Base-by-base conservation (phyloP, 345 rosid genomes). In the Ricinus communis region DNA sequence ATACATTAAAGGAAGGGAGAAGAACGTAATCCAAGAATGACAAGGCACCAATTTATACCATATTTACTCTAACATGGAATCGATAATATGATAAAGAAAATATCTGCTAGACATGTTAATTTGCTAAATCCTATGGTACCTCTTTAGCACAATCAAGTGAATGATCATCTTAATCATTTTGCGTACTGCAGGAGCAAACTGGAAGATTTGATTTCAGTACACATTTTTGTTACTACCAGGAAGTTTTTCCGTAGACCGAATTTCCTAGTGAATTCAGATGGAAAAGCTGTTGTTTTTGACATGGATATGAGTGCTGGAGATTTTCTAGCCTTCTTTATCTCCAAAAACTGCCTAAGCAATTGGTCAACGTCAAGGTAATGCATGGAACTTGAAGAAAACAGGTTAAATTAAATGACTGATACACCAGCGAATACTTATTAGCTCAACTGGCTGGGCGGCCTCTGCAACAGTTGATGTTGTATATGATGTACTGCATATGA, bases 141-240 rank as follows among this genome's bases (percentile, higher is more conserved):
- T n/a, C n/a, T n/a, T n/a, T n/a, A n/a, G n/a, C n/a, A 33, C 38
- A 33, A 33, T 33, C 2, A 33, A 33, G 6, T 33, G 38, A 33
- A 33, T 33, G 6, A 6, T 2, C 2, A 33, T 6, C 8, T 30
- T 66, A 21, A 27, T 67, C 19, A 14, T 19, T 52, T 15, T 49
- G 31, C 38, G 4, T 53, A 16, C 25, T 16, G 22, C 45, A 53
- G 33, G 18, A 54, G 50, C 83, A 85, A 4, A 43, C 87, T 12
- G 97, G 88, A 68, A 89, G 82, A 65, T 93, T 76, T 83, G 91
- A 88, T 82, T 79, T 89, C n/a, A 76, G 87, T 10, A 80, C 86
- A 43, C 87, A 91, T 31, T 93, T 90, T 74, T 91, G 96, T 70
- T 79, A 84, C 71, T 87, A 86, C 74, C 85, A 63, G 71, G 81